Percentiles rank a stretch among this genome's conserved stretches.
These are phyloP conservation scores for Mayamaea pseudoterrestris DNA, from an alignment of 108 stramenopile genomes.

Conservation along the genomic window DNA sequence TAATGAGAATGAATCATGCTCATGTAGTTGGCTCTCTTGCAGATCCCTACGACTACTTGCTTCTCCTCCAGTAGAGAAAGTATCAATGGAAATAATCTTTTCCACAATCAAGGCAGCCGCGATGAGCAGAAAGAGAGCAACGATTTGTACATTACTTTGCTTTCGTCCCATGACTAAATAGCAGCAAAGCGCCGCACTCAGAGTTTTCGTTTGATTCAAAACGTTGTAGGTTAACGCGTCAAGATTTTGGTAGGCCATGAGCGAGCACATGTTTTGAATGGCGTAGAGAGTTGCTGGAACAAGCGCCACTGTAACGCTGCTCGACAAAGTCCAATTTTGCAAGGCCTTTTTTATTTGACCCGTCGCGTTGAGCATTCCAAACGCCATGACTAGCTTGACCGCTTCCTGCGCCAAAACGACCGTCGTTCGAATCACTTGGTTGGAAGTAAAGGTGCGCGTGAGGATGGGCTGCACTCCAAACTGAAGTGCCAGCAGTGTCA, in stretches of 20 bases:
- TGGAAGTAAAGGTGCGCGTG: slow-evolving; percentile 51
- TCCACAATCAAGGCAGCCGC: slow-evolving; percentile 74
- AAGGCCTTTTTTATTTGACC: slow-evolving; percentile 13
- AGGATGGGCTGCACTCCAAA: slow-evolving; percentile 87
- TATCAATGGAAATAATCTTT: slow-evolving; percentile 7
- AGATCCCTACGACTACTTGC: background rate
- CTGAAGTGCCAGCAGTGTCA: slow-evolving; percentile 73
- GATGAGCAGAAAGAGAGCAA: slow-evolving; percentile 74
- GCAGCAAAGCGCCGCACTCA: slow-evolving; percentile 86
- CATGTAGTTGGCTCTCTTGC: background rate
- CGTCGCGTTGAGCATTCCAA: slow-evolving; percentile 24
- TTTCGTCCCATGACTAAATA: slow-evolving; percentile 77
- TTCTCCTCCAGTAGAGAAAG: background rate
- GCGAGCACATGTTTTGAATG: slow-evolving; percentile 82
- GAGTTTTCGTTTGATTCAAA: slow-evolving; percentile 93
- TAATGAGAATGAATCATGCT: slow-evolving; percentile 10
- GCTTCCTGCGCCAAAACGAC: slow-evolving; percentile 69
- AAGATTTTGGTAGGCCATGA: slow-evolving; percentile 83
- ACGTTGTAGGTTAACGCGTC: slow-evolving; percentile 91
- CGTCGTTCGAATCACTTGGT: slow-evolving; percentile 49
- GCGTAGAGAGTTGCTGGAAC: slow-evolving; percentile 84
- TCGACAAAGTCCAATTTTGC: slow-evolving; percentile 41
- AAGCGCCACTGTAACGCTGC: slow-evolving; percentile 56
- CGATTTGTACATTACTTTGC: slow-evolving; percentile 71
- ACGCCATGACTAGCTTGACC: slow-evolving; percentile 43